Evolutionary conservation across 2,329 filamentous ascomycete species (phyloP).

Genomic region (Ceratocystis destructans): DNA sequence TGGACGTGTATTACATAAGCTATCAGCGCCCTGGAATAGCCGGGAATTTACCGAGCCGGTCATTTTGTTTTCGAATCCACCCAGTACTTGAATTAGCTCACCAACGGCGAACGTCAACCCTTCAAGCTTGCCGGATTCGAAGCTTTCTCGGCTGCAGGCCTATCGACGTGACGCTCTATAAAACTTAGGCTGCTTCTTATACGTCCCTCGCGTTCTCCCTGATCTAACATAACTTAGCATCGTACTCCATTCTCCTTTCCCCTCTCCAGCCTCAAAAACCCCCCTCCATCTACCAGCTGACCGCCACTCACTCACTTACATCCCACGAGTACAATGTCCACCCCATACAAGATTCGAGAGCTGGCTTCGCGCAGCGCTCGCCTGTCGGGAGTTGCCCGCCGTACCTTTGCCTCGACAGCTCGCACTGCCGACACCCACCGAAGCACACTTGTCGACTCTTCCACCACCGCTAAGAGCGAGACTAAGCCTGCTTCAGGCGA

Average conservation of each 20-base stretch:
- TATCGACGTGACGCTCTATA: too few species aligned
- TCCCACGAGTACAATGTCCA: not conserved
- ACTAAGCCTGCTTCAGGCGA: slow-evolving; percentile 33
- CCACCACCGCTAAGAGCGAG: slow-evolving; percentile 21
- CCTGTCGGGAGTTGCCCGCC: not conserved
- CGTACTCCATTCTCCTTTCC: not conserved
- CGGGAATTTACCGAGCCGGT: too few species aligned
- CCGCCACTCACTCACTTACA: not conserved
- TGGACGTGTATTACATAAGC: too few species aligned
- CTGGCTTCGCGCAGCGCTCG: not conserved
- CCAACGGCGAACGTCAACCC: too few species aligned
- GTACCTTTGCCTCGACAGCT: not conserved
- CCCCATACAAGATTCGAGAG: not conserved
- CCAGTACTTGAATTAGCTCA: too few species aligned
- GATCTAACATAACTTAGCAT: not conserved
- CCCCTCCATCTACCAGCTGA: not conserved
- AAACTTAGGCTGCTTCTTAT: not conserved
- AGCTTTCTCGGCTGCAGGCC: too few species aligned
- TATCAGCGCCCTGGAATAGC: too few species aligned
- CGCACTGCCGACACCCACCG: not conserved
- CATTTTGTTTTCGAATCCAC: too few species aligned
- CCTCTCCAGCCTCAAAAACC: not conserved
- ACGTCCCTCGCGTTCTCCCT: not conserved
- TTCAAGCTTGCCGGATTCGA: too few species aligned
- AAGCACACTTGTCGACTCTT: slow-evolving; percentile 10